A percentile compares a stretch with the other conserved stretches of the same genome.
These are phyloP conservation scores for Pseudocercospora ulei DNA, from an alignment of 2,329 filamentous ascomycete species.

Conservation along the genomic window DNA sequence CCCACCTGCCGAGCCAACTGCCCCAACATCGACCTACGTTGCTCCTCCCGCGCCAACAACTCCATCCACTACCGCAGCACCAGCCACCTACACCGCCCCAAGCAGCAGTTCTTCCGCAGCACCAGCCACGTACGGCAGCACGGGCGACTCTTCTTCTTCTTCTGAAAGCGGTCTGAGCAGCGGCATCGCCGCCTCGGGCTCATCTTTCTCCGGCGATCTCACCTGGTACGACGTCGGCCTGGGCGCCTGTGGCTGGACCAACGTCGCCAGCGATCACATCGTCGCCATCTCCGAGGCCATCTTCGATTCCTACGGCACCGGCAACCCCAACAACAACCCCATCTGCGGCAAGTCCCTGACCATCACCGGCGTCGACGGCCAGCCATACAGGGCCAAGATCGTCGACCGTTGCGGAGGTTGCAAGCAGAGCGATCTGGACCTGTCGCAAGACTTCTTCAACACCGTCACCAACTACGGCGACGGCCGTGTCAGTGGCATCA, in stretches of 20 bases:
- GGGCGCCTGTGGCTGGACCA: conserved; percentile 58
- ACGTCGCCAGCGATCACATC: conserved; percentile 50
- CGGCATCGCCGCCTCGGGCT: conserved; percentile 32
- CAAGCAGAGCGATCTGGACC: conserved; percentile 47
- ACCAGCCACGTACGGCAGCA: conserved; percentile 14
- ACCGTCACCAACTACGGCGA: conserved; percentile 29
- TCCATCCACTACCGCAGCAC: conserved; percentile 19
- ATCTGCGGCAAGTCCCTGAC: conserved; percentile 61
- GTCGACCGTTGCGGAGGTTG: conserved; percentile 72
- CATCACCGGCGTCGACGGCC: conserved; percentile 50
- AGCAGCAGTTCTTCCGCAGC: conserved; percentile 13
- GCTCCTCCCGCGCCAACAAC: conserved; percentile 20
- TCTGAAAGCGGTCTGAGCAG: conserved; percentile 13
- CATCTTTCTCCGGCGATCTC: conserved; percentile 51
- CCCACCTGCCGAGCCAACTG: conserved; percentile 21
- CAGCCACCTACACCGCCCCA: conserved; percentile 21
- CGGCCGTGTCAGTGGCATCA: conserved; percentile 38
- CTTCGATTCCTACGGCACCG: conserved; percentile 47
- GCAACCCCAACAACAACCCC: conserved; percentile 54
- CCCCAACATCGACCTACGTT: conserved; percentile 23
- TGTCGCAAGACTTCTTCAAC: conserved; percentile 42
- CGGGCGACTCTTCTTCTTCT: conserved; percentile 17
- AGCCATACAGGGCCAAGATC: conserved; percentile 50
- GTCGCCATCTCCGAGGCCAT: conserved; percentile 58
- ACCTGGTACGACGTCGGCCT: conserved; percentile 65